Evolutionary conservation across 2,329 filamentous ascomycete species (phyloP).

Genomic region (Biscogniauxia sp.): DNA sequence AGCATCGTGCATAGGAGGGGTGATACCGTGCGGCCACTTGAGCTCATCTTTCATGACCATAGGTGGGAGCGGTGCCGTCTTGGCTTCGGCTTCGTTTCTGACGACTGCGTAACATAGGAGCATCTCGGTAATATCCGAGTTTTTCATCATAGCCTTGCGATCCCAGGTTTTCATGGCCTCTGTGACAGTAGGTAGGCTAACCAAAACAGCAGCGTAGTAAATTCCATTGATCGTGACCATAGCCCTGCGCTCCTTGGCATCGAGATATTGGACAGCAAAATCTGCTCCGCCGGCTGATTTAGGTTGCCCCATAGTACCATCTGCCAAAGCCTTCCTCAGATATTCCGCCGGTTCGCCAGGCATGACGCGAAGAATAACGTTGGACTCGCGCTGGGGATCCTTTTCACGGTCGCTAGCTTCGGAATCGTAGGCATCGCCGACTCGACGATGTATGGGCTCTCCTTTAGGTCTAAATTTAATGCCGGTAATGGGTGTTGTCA

Average conservation of each 20-base stretch:
- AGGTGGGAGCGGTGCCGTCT: constrained; percentile 64
- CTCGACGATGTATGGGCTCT: constrained; percentile 65
- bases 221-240: constrained; percentile 67
- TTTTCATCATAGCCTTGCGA: constrained; percentile 82
- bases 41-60: constrained; percentile 64
- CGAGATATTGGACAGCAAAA: constrained; percentile 76
- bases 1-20: constrained; percentile 83
- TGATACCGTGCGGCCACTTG: constrained; percentile 81
- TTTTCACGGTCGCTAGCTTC: constrained; percentile 87
- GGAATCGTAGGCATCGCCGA: constrained; percentile 92
- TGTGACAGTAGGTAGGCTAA: constrained; percentile 82
- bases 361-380: constrained; percentile 85
- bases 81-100: constrained; percentile 62
- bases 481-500: constrained; percentile 34
- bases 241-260: constrained; percentile 69
- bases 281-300: constrained; percentile 68
- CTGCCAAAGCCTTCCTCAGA: constrained; percentile 70
- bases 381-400: constrained; percentile 86
- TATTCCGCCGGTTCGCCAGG: constrained; percentile 86
- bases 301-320: constrained; percentile 71
- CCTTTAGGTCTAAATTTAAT: constrained; percentile 65
- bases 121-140: constrained; percentile 87
- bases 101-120: constrained; percentile 73
- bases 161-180: constrained; percentile 96
- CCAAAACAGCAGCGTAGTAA: constrained; percentile 73